phyloP scores from a whole-genome alignment of 306 rosid genomes.

The Prunus persica region DNA sequence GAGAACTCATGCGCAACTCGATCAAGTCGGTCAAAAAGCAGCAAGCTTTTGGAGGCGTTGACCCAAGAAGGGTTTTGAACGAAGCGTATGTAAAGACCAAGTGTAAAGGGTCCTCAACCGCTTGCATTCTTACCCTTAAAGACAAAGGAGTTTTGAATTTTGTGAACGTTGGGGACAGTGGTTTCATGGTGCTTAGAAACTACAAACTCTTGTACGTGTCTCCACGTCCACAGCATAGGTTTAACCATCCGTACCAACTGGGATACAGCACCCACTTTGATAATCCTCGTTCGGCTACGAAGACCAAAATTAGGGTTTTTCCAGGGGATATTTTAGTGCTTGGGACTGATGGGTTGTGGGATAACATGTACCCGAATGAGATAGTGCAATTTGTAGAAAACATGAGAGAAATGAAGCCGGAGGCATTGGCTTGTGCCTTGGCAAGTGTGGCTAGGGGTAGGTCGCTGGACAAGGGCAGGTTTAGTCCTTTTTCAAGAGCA shows the following conservation, averaged over 20 bases:
- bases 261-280: too few relatives aligned
- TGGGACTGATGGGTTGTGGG: constrained; percentile 19
- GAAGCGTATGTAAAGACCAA: not conserved
- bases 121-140: not conserved
- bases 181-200: constrained; percentile 9
- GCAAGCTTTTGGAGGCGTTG: not conserved
- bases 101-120: not conserved
- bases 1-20: not conserved
- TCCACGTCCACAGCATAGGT: not conserved
- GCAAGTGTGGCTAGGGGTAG: too few relatives aligned
- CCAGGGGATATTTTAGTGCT: constrained; percentile 18
- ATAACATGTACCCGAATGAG: not conserved
- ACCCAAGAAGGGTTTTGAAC: not conserved
- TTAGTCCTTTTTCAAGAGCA: too few relatives aligned
- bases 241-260: too few relatives aligned
- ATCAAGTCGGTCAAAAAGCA: not conserved
- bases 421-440: too few relatives aligned
- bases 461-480: too few relatives aligned
- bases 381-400: not conserved
- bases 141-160: not conserved
- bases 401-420: too few relatives aligned
- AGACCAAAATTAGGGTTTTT: too few relatives aligned
- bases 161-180: constrained; percentile 1
- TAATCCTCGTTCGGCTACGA: too few relatives aligned
- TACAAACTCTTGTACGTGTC: not conserved